A percentile compares a stretch with the other conserved stretches of the same genome.
Evolutionary conservation across 2,329 filamentous ascomycete species (phyloP).

Genomic region (Paraconiothyrium brasiliense): DNA sequence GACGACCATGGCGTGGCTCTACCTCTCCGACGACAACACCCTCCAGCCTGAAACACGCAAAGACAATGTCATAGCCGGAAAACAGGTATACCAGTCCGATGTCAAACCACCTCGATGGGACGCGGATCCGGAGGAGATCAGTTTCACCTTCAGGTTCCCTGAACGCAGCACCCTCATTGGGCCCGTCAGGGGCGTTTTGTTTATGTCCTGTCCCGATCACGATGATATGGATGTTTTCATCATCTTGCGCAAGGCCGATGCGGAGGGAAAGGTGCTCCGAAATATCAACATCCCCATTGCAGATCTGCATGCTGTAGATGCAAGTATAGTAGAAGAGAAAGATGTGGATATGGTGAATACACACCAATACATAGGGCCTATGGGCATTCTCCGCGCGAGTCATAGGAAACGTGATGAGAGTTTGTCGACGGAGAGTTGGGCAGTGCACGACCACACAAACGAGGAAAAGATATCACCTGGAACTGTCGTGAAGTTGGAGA

Average conservation of each 20-base stretch:
- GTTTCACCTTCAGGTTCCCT: slow-evolving; percentile 29
- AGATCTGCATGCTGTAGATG: not conserved
- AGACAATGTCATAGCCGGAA: too few species aligned
- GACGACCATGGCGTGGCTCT: not conserved
- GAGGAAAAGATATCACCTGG: slow-evolving; percentile 55
- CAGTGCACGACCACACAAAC: slow-evolving; percentile 40
- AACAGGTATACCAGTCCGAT: slow-evolving; percentile 5
- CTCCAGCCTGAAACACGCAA: slow-evolving; percentile 8
- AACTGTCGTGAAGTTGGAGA: slow-evolving; percentile 57
- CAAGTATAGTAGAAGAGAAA: not conserved
- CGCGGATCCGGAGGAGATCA: slow-evolving; percentile 40
- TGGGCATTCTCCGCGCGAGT: slow-evolving; percentile 26
- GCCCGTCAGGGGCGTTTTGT: not conserved
- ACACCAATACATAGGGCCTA: slow-evolving; percentile 19
- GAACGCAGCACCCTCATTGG: not conserved
- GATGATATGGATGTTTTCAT: slow-evolving; percentile 26
- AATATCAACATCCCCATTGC: slow-evolving; percentile 55
- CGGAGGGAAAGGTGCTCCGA: slow-evolving; percentile 51
- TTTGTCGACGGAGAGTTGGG: slow-evolving; percentile 25
- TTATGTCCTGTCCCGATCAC: not conserved
- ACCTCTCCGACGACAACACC: slow-evolving; percentile 26
- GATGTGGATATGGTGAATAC: slow-evolving; percentile 28
- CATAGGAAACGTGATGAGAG: slow-evolving; percentile 23
- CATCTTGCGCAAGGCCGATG: slow-evolving; percentile 28
- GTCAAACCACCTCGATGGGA: not conserved